Evolutionary conservation across 345 rosid species (phyloP).

Genomic region (Atalantia buxifolia): DNA sequence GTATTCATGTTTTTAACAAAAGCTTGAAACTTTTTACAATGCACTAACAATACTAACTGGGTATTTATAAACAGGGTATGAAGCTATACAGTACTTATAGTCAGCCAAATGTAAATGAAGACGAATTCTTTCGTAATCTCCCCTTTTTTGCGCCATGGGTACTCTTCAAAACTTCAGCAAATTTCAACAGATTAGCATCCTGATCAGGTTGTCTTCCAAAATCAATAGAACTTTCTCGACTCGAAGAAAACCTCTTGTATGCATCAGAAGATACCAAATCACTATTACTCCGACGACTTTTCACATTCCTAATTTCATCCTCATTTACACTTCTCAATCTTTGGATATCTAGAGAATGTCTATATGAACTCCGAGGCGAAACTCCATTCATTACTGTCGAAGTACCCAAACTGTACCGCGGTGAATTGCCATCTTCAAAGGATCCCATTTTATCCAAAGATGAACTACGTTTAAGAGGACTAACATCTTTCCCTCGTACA

Average conservation of each 20-base stretch:
- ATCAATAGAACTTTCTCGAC: conserved; percentile 18
- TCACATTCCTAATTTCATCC: conserved; percentile 34
- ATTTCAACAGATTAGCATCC: conserved; percentile 38
- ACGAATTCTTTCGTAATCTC: conserved; percentile 38
- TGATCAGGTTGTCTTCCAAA: conserved; percentile 16
- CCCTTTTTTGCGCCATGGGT: conserved; percentile 25
- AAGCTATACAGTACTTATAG: neutral
- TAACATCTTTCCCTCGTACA: conserved; percentile 56
- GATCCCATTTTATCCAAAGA: conserved; percentile 24
- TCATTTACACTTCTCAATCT: conserved; percentile 31
- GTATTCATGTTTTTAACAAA: neutral
- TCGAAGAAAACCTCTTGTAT: conserved; percentile 14
- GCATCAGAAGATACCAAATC: conserved; percentile 20
- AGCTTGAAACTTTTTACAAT: neutral
- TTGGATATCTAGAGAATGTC: conserved; percentile 52
- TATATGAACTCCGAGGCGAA: conserved; percentile 28
- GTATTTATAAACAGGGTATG: neutral
- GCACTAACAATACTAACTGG: neutral
- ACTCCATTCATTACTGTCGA: conserved; percentile 21
- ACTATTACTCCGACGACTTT: conserved; percentile 23
- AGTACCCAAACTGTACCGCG: conserved; percentile 24
- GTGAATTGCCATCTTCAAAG: conserved; percentile 34
- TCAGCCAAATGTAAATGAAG: conserved; percentile 28
- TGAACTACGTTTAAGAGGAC: conserved; percentile 29
- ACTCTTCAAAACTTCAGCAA: conserved; percentile 53